Evolutionary conservation across 2,329 filamentous ascomycete species (phyloP), one percentile per base, ranked within the genome.

Genomic region (Neofusicoccum cordaticola): DNA sequence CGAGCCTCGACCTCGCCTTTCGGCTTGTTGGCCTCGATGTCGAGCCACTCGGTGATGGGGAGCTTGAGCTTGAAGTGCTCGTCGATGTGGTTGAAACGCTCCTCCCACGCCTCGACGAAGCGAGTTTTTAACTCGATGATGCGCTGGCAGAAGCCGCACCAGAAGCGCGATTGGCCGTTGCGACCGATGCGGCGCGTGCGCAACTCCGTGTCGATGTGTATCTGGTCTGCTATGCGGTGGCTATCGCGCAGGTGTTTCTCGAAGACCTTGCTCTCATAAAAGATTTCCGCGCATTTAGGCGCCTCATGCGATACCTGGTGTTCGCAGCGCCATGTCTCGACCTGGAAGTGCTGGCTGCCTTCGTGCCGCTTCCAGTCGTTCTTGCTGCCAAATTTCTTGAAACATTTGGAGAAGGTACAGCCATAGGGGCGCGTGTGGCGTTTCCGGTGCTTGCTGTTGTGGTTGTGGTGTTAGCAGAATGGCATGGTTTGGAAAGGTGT

Each of bases 321-420:
- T 35, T 84, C 81, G 72, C 93, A 97, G 35, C 85, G 86, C 88
- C 90, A 97, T 53, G 84, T 83, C 71, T 93, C 89, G 5, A 85
- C 75, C 65, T 90, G 86, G 66, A 85, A 87, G 74, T 97, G 93
- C 71, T 94, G 90, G 15, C 85, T 87, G 68, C 87, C 90, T 72
- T 97, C 94, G 71, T 97, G 93, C 1, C 93, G 87, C 74, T 96
- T 96, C 93, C 88, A 97, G 76, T 97, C 93, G 66, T 92, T 93
- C 73, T 97, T 96, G 75, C 90, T 93, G n/a, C 93, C 93, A 69
- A 97, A 97, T 0, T 74, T 81, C 72, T 92, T 93, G 56, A 78
- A 75, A 71, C 93, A 97, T 35, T 79, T 77, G 8, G 81, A 77
- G 68, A 88, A 90, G 0, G 92, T 96, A 75, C 93, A 97, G 12